Percentiles rank a stretch among this genome's conserved stretches.
These are phyloP conservation scores for Periconia macrospinosa DNA, from an alignment of 2,329 filamentous ascomycete species.

Conservation along the genomic window DNA sequence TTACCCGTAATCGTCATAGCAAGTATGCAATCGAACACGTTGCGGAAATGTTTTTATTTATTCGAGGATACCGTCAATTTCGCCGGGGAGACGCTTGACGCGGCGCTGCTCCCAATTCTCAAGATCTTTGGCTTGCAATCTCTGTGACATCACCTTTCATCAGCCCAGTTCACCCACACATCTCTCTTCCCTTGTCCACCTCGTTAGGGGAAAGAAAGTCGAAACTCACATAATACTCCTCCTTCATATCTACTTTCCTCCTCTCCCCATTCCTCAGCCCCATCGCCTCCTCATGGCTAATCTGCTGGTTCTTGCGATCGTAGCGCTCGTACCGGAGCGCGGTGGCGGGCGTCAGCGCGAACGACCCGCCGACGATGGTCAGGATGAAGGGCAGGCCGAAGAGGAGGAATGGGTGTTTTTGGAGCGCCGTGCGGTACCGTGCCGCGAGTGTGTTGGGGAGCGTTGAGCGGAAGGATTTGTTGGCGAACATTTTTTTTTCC, in stretches of 20 bases:
- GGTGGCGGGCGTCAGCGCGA: slow-evolving; percentile 91
- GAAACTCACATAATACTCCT: slow-evolving; percentile 79
- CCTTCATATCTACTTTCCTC: slow-evolving; percentile 76
- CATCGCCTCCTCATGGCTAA: slow-evolving; percentile 84
- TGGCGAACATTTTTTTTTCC: slow-evolving; percentile 56
- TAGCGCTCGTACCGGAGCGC: slow-evolving; percentile 92
- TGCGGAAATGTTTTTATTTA: slow-evolving; percentile 6
- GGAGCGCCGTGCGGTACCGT: slow-evolving; percentile 74
- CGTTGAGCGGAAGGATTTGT: slow-evolving; percentile 61
- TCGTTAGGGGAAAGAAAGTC: background rate
- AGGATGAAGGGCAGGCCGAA: slow-evolving; percentile 93
- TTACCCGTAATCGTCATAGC: no score
- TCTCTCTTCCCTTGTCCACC: background rate
- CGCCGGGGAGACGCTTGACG: slow-evolving; percentile 84
- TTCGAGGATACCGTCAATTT: slow-evolving; percentile 77
- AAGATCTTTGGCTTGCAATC: slow-evolving; percentile 82
- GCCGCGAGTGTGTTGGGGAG: slow-evolving; percentile 66
- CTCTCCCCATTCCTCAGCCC: slow-evolving; percentile 68
- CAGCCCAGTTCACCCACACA: background rate
- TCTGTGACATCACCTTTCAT: slow-evolving; percentile 52
- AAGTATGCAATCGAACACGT: no score
- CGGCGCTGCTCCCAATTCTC: slow-evolving; percentile 98
- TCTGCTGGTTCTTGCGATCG: slow-evolving; percentile 83
- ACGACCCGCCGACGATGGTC: slow-evolving; percentile 88
- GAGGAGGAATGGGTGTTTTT: slow-evolving; percentile 81